Evolutionary conservation across 495 filamentous ascomycete genomes (phyloP), one percentile per base, ranked within the genome.

Genomic region (Massariosphaeria phaeospora): DNA sequence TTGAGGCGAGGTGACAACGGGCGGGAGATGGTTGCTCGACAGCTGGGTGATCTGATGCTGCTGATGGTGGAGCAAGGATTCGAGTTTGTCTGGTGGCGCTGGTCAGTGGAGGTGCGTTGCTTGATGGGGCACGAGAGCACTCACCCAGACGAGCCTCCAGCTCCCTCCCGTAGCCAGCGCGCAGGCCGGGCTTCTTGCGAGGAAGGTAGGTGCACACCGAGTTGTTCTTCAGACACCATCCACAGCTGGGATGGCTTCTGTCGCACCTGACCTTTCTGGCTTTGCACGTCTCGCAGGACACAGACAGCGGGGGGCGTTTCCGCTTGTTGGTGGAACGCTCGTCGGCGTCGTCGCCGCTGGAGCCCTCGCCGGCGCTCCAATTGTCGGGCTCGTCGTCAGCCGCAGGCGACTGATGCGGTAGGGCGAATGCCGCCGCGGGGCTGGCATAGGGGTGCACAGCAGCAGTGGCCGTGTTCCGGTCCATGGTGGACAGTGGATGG

Each of bases 91-190:
- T 62, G 36, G 20, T n/a, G 15, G 23, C 21, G 20, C 20, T 6
- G 5, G 47, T 43, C 26, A 48, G 30, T 41, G 21, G 20, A 24
- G 21, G 20, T 52, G 31, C 26, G 6, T 17, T 9, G 35, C 7
- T 12, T 23, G 20, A 23, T 39, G 12, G 13, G 1, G 9, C 6
- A 30, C 9, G 45, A 73, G 70, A 10, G 69, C 76, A 65, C 77
- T 55, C 39, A 69, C 67, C 69, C 24, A 95, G 76, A 25, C 89
- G 76, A 58, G 89, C 84, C 66, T 95, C 89, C 33, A 95, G 71
- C 70, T 95, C 89, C 49, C 89, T 78, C 1, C 89, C 89, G 67
- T 94, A 95, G 1, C 89, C 89, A 42, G 89, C 89, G 52, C 88
- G 73, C 41, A 91, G 71, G 0, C 87, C 88, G 18, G 88, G 88